Conservation (phyloP, 148 eudicot species). For the Fagopyrum homotropicum region DNA sequence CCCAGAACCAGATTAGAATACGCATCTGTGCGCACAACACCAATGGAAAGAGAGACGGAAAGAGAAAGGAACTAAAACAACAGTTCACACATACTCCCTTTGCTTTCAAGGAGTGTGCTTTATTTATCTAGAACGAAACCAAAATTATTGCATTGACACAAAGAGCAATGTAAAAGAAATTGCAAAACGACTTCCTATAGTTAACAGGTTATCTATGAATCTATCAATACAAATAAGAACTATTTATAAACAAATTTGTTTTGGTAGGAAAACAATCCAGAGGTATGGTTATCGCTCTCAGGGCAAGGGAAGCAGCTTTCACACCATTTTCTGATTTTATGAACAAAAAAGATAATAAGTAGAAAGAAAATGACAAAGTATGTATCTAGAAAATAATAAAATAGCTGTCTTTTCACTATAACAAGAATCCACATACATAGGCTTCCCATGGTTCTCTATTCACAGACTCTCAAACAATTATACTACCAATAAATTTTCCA, state of each 20-base stretch:
- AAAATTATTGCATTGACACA: conserved; percentile 7
- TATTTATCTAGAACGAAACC: not conserved
- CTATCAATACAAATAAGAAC: not conserved
- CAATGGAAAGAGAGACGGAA: not conserved
- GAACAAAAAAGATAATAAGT: not conserved
- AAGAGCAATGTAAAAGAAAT: not conserved
- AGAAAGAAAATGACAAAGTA: not conserved
- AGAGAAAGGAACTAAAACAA: not conserved
- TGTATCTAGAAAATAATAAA: not conserved
- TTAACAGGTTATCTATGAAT: not conserved
- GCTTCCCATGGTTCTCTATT: not conserved
- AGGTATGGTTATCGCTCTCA: not conserved
- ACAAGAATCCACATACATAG: not conserved
- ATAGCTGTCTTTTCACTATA: not conserved
- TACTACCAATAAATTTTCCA: not conserved
- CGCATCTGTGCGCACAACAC: not conserved
- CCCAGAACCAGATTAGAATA: not conserved
- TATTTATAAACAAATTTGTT: not conserved
- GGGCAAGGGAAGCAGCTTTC: not conserved
- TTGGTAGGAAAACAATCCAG: not conserved
- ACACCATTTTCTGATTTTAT: not conserved
- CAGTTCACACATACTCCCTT: conserved; percentile 4
- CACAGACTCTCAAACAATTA: not conserved
- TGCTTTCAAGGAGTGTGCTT: not conserved
- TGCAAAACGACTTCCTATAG: not conserved